Percentiles rank a stretch among this genome's conserved stretches.
phyloP scores from a whole-genome alignment of 2,329 filamentous ascomycete species.

The Ceratocystis papillata region DNA sequence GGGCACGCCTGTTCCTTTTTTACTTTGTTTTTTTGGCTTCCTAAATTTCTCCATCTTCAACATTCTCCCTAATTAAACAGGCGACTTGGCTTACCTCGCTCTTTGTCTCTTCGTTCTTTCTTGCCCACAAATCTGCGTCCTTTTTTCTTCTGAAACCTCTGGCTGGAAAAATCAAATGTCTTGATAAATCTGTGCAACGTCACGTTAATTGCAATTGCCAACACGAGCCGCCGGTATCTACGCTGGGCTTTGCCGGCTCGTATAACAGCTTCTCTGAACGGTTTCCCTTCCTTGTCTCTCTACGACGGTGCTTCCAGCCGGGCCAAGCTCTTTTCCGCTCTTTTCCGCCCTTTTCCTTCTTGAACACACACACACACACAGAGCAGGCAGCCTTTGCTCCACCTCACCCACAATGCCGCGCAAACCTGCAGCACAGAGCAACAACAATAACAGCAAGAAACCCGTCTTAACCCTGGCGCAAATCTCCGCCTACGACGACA shows the following conservation, averaged over 20 bases:
- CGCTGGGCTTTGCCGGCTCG: neutral
- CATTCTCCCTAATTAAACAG: constrained; percentile 9
- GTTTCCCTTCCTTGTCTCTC: neutral
- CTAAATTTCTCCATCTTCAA: constrained; percentile 5
- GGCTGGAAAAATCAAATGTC: neutral
- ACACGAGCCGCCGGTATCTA: neutral
- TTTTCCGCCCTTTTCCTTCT: neutral
- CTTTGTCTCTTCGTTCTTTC: neutral
- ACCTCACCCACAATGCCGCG: constrained; percentile 15
- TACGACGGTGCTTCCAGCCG: neutral
- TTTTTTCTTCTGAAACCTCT: neutral
- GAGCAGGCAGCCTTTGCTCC: too few relatives aligned
- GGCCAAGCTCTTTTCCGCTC: neutral
- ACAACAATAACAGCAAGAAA: constrained; percentile 39
- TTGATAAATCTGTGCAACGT: constrained; percentile 1
- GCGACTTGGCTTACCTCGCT: neutral
- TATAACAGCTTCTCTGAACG: neutral
- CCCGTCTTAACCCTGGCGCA: constrained; percentile 74
- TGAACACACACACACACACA: neutral
- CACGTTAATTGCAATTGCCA: constrained; percentile 5
- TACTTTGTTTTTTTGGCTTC: neutral
- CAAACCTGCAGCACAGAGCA: constrained; percentile 1
- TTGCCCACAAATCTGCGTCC: neutral
- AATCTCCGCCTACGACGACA: constrained; percentile 86
- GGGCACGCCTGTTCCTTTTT: neutral